Base-by-base conservation (phyloP, 176 grass and related monocot genomes). In the Panicum miliaceum region DNA sequence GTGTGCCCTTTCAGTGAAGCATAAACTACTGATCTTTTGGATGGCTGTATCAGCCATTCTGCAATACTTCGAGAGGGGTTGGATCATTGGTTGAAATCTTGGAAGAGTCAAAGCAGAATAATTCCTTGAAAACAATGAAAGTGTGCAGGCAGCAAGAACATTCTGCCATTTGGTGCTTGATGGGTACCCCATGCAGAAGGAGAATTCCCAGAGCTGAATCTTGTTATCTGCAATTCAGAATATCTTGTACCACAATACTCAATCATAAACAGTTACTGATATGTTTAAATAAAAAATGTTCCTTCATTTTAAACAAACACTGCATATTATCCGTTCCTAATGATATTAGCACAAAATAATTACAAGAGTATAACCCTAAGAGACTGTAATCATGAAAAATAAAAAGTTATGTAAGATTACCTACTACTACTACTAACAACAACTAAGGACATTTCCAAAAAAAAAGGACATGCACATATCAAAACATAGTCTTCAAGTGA, bases 101-200 rank as follows among this genome's bases (percentile, higher is more conserved):
- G n/a, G 2, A 22, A 63, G 64, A 82, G 52, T 77, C 53, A 53
- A 47, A 58, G 7, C 8, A 57, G 14, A 76, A 61, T 42, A 38
- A 42, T 37, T 64, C 75, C n/a, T 27, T 19, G 9, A 4, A 3
- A 35, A 32, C 7, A 58, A 76, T 48, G 29, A 82, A 68, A 14
- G 48, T 64, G 9, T 37, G 35, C 46, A 60, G 20, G 37, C 45
- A 75, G 60, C 40, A 42, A n/a, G 42, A 64, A 78, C 70, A 72
- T 56, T 80, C 62, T 27, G 46, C 7, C 29, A 70, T 76, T 62
- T 82, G 41, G 54, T 83, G 53, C 40, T 6, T 77, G 86, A 87
- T 62, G 70, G 51, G 16, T 65, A 64, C 68, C 68, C 68, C 68
- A 35, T 57, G 68, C 46, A 54, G n/a, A n/a, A n/a, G n/a, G n/a